Evolutionary conservation across 352 stramenopile species (phyloP), one percentile per base, ranked within the genome.

Genomic region (Halophytophthora polymorphica): DNA sequence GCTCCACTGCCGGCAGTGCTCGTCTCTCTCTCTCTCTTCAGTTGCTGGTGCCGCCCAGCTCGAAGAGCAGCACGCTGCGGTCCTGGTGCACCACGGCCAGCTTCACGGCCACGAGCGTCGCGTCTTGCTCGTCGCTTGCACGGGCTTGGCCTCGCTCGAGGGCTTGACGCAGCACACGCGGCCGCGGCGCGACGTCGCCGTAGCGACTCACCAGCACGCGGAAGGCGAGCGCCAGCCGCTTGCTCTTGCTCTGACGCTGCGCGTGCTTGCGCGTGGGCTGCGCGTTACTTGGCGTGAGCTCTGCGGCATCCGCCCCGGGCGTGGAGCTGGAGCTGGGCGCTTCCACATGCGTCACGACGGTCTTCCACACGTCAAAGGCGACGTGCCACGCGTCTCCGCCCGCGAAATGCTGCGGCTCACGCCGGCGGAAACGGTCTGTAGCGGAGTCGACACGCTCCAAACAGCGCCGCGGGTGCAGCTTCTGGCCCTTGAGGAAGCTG

Each of bases 361-460:
- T 64, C 56, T 83, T 80, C 64, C 69, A 89, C 44, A 87, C 78
- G 40, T 89, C 73, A 42, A 80, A 87, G 2, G 74, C 61, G 12
- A 80, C 62, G 21, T 53, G 34, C 14, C 57, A 71, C 12, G 49
- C 6, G 2, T 36, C 31, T 14, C 45, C 45, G n/a, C 49, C 23
- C 3, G 17, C 19, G 6, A 60, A 60, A 43, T 79, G 61, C 37
- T 47, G 48, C 29, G 69, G 64, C 17, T 58, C 43, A 5, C 49
- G 43, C 7, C 58, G 66, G 1, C 49, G 33, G 35, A 59, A 44
- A 3, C 25, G 2, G 13, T 45, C 34, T 28, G 17, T 45, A 28
- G 6, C 13, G 22, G 23, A 25, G 11, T 25, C 18, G 14, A 6
- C 23, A 3, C 51, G 35, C 33, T 66, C 38, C 12, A 69, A 31